Base-by-base conservation (phyloP, 805 yeast species). In the Jamesozyma jinghongensis region DNA sequence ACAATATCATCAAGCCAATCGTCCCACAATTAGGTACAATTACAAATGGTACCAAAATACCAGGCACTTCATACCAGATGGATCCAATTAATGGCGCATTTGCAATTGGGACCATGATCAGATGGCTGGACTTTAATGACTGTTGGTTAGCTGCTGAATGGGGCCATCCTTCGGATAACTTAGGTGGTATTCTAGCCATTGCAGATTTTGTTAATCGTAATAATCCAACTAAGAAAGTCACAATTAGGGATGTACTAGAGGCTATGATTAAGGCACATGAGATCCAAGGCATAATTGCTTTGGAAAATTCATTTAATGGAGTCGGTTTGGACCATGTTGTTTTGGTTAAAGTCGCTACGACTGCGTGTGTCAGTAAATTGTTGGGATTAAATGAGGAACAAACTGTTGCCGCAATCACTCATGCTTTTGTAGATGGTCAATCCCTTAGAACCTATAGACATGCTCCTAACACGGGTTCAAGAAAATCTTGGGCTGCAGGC, bases 131-230 rank as follows among this genome's bases (percentile, higher is more conserved):
- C 49, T 75, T 68, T 62, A 75, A 75, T 46, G 81, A 75, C 53
- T 75, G 81, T 57, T 75, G 81, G 81, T 58, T 75, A 32, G 81
- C 81, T 37, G 79, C 79, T n/a, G 81, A 76, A 56, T 75, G 81
- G 81, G 81, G 81, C 3, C 81, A 75, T 56, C 81, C 81, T 19
- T 71, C 77, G 26, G 81, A 75, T 52, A 75, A 75, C 55, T 51
- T 75, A 38, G 81, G 80, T 36, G 77, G 77, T 38, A 74, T 75
- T 43, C 56, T 75, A 12, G 77, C 81, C 1, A 75, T 76, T 27
- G 72, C 79, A 26, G 81, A 75, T 56, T 67, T 73, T 62, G 63
- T 70, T 42, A 70, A 76, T 39, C 66, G 80, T 47, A 52, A 63
- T 19, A 56, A 65, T 40, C 67, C 66, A 50, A 64, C 67, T 14